Percentiles rank a stretch among this genome's conserved stretches.
Evolutionary conservation across 1,284 basidiomycete species (phyloP).

Genomic region (Fomitopsis betulina): DNA sequence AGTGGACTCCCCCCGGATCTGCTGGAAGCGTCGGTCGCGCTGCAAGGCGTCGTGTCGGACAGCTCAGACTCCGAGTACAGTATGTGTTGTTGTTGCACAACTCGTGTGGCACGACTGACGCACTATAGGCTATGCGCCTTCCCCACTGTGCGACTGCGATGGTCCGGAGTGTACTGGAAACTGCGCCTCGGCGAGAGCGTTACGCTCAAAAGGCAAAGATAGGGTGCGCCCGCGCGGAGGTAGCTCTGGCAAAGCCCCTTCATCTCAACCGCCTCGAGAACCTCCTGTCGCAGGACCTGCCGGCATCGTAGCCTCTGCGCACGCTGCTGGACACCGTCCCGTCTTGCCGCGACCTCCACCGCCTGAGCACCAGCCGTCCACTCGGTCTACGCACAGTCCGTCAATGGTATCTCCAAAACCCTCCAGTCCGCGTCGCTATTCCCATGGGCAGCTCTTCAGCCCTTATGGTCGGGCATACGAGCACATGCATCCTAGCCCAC

Average conservation of each 20-base stretch:
- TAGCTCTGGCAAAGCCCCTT: constrained; percentile 2
- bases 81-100: constrained; percentile 10
- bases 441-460: constrained; percentile 40
- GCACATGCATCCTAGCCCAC: constrained; percentile 24
- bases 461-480: constrained; percentile 64
- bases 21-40: constrained; percentile 57
- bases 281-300: constrained; percentile 19
- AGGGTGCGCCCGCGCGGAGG: constrained; percentile 9
- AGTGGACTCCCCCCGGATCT: constrained; percentile 56
- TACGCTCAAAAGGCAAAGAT: constrained; percentile 11
- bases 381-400: constrained; percentile 18
- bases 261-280: not conserved
- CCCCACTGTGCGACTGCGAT: constrained; percentile 33
- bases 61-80: constrained; percentile 47
- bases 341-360: constrained; percentile 29
- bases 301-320: constrained; percentile 23
- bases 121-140: constrained; percentile 27
- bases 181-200: constrained; percentile 47
- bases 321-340: constrained; percentile 24
- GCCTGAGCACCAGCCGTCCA: constrained; percentile 30
- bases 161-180: constrained; percentile 34
- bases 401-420: constrained; percentile 8
- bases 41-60: constrained; percentile 34
- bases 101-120: not conserved
- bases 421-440: constrained; percentile 23